phyloP scores from a whole-genome alignment of 1,284 basidiomycete genomes.

The Malassezia sp. region DNA sequence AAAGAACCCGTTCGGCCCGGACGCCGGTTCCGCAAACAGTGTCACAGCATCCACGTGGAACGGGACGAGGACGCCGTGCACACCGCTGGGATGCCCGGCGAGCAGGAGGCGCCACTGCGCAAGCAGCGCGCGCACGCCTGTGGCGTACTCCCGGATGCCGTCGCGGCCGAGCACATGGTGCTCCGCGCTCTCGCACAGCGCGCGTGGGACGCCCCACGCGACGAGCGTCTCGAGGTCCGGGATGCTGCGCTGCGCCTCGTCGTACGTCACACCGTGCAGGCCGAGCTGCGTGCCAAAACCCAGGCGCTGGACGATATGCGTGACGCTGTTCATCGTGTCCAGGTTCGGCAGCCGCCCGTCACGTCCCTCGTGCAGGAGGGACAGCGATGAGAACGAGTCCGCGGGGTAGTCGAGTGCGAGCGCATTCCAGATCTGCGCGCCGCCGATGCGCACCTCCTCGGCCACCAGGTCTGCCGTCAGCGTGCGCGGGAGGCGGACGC shows the following conservation, averaged over 20 bases:
- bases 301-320: slow-evolving; percentile 60
- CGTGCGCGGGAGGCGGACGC: too few relatives aligned
- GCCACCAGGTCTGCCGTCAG: slow-evolving; percentile 55
- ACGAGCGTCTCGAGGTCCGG: neutral
- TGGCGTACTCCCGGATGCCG: slow-evolving; percentile 4
- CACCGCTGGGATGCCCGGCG: slow-evolving; percentile 20
- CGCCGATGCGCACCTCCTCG: slow-evolving; percentile 51
- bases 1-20: slow-evolving; percentile 88
- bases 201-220: neutral
- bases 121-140: slow-evolving; percentile 6
- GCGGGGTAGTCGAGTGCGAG: slow-evolving; percentile 89
- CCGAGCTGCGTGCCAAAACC: slow-evolving; percentile 29
- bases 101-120: slow-evolving; percentile 54
- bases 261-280: slow-evolving; percentile 8
- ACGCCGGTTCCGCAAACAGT: slow-evolving; percentile 71
- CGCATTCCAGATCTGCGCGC: slow-evolving; percentile 62
- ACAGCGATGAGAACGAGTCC: slow-evolving; percentile 87
- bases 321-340: slow-evolving; percentile 76
- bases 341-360: slow-evolving; percentile 93
- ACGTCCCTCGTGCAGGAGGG: slow-evolving; percentile 83
- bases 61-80: slow-evolving; percentile 49
- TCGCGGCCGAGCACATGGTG: neutral
- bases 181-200: slow-evolving; percentile 5
- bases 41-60: slow-evolving; percentile 91
- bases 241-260: neutral